Evolutionary conservation across 2,329 filamentous ascomycete genomes (phyloP), one percentile per base, ranked within the genome.

Genomic region (Colletotrichum falcatum): DNA sequence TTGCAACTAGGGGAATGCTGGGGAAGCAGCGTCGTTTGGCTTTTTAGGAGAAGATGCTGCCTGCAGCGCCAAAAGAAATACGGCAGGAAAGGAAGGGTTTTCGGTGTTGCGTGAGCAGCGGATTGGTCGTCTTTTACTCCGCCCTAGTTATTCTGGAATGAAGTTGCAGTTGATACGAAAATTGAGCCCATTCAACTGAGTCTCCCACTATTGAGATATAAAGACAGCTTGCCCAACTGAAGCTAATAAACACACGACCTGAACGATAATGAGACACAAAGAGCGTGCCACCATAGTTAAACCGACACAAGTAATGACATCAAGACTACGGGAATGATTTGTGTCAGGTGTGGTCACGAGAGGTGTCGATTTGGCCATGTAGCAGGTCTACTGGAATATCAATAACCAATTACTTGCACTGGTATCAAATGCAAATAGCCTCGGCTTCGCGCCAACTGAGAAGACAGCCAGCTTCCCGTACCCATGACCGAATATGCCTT

Each of bases 401-500:
- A 7, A 26, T 7, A 3, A 16, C 16, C 23, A 6, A 16, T 6
- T 9, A 5, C n/a, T 14, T 48, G 12, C 23, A 26, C 46, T 6
- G 26, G 16, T 2, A 48, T 48, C 3, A 2, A 26, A 14, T 16
- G n/a, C 6, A 3, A 26, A 28, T 8, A 28, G 48, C 48, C 3
- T 2, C 1, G 7, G 14, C 6, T 9, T 14, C 14, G 7, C 5
- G 9, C 12, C 23, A 49, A 26, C 23, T 23, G 2, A 26, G 28
- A 6, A 28, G 48, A 14, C 5, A 14, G 3, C n/a, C 14, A 37
- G 3, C 33, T 11, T 26, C 14, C 3, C 14, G 2, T 3, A 5
- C 1, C n/a, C 35, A 18, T 3, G 5, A 2, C 18, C 12, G 5
- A 20, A 2, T 6, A 3, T n/a, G 6, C 4, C 6, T 20, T 18